Evolutionary conservation across 1,139 yeast species (phyloP).

Genomic region (Taphrina flavorubra): DNA sequence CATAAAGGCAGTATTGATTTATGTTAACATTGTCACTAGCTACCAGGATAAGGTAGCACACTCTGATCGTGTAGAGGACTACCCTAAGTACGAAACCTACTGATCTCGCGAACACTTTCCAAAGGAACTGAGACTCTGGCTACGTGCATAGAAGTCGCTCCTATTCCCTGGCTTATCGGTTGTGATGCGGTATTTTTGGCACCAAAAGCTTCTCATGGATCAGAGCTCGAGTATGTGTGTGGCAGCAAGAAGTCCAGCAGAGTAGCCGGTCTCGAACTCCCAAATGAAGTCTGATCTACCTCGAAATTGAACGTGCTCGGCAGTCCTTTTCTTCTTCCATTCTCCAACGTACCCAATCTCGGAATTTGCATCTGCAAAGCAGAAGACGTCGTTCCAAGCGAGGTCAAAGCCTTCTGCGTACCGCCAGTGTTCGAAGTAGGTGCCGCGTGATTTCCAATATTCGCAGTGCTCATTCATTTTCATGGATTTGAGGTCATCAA

Average conservation of each 20-base stretch:
- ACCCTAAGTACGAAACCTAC: slow-evolving; percentile 11
- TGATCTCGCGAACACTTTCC: neutral
- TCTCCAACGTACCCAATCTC: slow-evolving; percentile 73
- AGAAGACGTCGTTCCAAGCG: slow-evolving; percentile 74
- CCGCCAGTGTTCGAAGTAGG: slow-evolving; percentile 78
- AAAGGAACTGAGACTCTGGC: no score
- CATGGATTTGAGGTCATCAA: slow-evolving; percentile 51
- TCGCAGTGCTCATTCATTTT: slow-evolving; percentile 14
- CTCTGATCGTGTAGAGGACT: neutral
- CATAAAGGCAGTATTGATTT: no score
- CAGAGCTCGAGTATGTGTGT: neutral
- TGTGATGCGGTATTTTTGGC: no score
- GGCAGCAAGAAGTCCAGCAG: slow-evolving; percentile 11
- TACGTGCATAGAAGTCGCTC: no score
- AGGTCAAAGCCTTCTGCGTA: slow-evolving; percentile 74
- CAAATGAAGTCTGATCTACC: slow-evolving; percentile 68
- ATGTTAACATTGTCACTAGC: no score
- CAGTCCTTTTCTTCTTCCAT: slow-evolving; percentile 64
- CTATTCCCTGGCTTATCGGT: no score
- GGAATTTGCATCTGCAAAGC: slow-evolving; percentile 72
- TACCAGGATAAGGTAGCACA: no score
- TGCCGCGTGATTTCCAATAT: slow-evolving; percentile 68
- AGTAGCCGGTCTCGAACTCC: slow-evolving; percentile 87
- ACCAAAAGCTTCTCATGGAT: neutral
- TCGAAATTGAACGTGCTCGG: slow-evolving; percentile 63